Conservation (phyloP, 1,284 basidiomycete species). For the Leccinum subfulvum region DNA sequence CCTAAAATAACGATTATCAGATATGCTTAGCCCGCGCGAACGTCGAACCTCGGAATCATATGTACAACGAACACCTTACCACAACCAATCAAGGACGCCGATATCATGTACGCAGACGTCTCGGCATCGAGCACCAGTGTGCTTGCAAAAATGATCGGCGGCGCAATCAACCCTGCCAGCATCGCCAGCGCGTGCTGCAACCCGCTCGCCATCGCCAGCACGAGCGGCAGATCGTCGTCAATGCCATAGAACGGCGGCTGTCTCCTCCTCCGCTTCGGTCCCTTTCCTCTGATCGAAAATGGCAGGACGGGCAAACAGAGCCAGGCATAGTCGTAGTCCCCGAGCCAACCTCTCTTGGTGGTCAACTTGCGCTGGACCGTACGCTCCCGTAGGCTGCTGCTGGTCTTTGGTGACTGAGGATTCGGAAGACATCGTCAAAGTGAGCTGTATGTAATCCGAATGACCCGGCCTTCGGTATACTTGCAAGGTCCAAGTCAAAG, state of each 20-base stretch:
- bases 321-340: slow-evolving; percentile 74
- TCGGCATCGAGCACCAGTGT: slow-evolving; percentile 53
- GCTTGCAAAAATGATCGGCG: slow-evolving; percentile 80
- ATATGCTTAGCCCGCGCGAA: not conserved
- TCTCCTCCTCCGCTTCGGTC: slow-evolving; percentile 35
- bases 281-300: slow-evolving; percentile 36
- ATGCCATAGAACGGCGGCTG: slow-evolving; percentile 74
- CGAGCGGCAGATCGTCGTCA: slow-evolving; percentile 50
- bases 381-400: not conserved
- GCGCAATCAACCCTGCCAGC: slow-evolving; percentile 75
- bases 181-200: slow-evolving; percentile 81
- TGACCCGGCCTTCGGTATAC: not conserved
- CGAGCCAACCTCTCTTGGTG: slow-evolving; percentile 60
- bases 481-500: no score
- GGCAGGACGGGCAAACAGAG: slow-evolving; percentile 67
- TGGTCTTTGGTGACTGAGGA: slow-evolving; percentile 8
- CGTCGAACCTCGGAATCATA: not conserved
- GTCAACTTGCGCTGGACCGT: slow-evolving; percentile 38
- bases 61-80: slow-evolving; percentile 41
- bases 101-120: slow-evolving; percentile 78
- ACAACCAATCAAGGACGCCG: slow-evolving; percentile 75
- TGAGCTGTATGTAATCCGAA: not conserved
- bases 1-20: slow-evolving; percentile 38
- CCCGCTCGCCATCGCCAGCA: slow-evolving; percentile 67
- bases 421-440: slow-evolving; percentile 18